Evolutionary conservation across 345 rosid species (phyloP).

Genomic region (Toxicodendron radicans): DNA sequence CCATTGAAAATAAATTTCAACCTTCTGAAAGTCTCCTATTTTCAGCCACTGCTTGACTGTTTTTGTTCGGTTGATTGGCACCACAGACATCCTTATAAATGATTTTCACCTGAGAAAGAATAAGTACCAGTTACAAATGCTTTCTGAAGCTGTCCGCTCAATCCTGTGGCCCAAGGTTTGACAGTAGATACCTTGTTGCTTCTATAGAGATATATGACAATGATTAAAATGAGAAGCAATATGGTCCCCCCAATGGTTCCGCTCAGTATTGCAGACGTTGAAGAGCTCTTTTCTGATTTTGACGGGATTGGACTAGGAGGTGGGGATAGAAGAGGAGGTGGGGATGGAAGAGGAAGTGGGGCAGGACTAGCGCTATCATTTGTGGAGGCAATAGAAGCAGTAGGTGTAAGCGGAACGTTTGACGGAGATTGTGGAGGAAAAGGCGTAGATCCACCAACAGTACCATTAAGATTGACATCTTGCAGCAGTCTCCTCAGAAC

Average conservation of each 20-base stretch:
- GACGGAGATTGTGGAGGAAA: background rate
- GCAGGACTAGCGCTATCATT: slow-evolving; percentile 10
- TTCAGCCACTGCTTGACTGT: slow-evolving; percentile 8
- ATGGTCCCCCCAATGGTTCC: slow-evolving; percentile 41
- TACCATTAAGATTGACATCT: background rate
- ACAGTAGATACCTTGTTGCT: slow-evolving; percentile 56
- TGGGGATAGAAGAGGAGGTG: slow-evolving; percentile 16
- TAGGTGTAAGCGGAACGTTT: background rate
- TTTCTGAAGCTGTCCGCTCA: slow-evolving; percentile 91
- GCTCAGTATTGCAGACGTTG: slow-evolving; percentile 27
- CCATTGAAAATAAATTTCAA: slow-evolving; percentile 10
- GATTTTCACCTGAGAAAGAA: slow-evolving; percentile 14
- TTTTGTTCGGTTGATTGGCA: slow-evolving; percentile 16
- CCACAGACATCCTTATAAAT: slow-evolving; percentile 17
- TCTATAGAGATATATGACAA: slow-evolving; percentile 39
- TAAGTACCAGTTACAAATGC: slow-evolving; percentile 76
- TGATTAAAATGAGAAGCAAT: slow-evolving; percentile 35
- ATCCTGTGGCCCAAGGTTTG: slow-evolving; percentile 93
- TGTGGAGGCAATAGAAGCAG: slow-evolving; percentile 19
- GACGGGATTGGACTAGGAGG: slow-evolving; percentile 8
- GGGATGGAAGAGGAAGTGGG: slow-evolving; percentile 16
- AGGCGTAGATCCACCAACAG: background rate
- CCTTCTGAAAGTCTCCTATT: slow-evolving; percentile 13
- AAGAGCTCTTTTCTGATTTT: background rate
- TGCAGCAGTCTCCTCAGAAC: slow-evolving; percentile 40